phyloP scores from a whole-genome alignment of 1,139 yeast genomes.

The Magnusiomyces fungicola region DNA sequence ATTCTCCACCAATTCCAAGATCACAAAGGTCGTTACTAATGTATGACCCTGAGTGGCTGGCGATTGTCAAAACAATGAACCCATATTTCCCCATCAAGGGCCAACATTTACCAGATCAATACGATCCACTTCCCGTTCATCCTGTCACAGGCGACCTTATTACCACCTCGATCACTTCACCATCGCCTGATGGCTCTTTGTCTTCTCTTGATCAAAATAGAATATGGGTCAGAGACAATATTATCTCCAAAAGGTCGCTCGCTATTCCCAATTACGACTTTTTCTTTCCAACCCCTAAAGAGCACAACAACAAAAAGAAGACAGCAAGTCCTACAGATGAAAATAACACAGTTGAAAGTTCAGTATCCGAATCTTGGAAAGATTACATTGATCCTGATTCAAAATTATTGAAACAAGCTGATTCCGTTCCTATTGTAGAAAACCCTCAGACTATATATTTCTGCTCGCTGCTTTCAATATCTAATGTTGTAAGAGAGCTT shows the following conservation, averaged over 20 bases:
- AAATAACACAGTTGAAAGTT: background rate
- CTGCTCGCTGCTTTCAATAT: constrained; percentile 18
- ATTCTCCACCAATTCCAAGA: background rate
- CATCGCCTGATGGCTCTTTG: constrained; percentile 7
- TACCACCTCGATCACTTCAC: constrained; percentile 17
- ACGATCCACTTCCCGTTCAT: constrained; percentile 22
- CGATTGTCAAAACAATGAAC: constrained; percentile 29
- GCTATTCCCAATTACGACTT: background rate
- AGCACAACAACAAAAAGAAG: background rate
- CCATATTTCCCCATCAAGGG: constrained; percentile 18
- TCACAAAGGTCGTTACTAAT: constrained; percentile 14
- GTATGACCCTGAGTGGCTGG: constrained; percentile 37
- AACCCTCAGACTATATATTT: constrained; percentile 26
- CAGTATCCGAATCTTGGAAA: background rate
- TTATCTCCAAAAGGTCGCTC: background rate
- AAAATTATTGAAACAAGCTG: background rate
- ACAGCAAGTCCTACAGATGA: background rate
- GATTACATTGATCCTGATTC: background rate
- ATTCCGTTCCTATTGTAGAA: background rate
- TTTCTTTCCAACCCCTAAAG: background rate
- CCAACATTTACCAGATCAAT: background rate
- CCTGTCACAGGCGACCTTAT: constrained; percentile 17
- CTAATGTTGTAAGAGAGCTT: constrained; percentile 10
- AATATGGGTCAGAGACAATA: constrained; percentile 1
- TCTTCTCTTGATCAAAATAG: constrained; percentile 2